Evolutionary conservation across 148 eudicot genomes (phyloP).

Genomic region (Rheum nobile): DNA sequence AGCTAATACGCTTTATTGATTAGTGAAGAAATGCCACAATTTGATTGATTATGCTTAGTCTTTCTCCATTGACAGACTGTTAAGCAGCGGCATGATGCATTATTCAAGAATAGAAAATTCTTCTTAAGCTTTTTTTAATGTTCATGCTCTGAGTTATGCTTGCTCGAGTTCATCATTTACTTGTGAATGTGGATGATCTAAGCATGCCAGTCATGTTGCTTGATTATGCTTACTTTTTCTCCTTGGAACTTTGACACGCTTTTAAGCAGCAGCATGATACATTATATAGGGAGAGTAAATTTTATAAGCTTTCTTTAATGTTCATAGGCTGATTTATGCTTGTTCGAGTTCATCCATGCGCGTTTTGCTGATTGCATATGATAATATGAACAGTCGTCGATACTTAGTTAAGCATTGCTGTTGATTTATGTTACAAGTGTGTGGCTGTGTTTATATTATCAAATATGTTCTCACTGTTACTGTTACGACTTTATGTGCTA

Average conservation of each 20-base stretch:
- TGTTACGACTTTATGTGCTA: constrained; percentile 16
- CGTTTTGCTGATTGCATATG: neutral
- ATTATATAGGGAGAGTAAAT: too few relatives aligned
- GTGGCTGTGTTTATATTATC: neutral
- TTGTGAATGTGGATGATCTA: neutral
- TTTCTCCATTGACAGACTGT: neutral
- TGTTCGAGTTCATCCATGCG: neutral
- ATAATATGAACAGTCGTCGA: neutral
- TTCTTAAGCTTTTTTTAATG: neutral
- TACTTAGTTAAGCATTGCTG: neutral
- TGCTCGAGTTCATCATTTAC: neutral
- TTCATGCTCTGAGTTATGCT: neutral
- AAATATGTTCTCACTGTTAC: neutral
- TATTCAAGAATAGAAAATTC: neutral
- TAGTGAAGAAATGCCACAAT: too few relatives aligned
- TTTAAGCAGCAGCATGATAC: too few relatives aligned
- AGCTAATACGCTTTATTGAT: too few relatives aligned
- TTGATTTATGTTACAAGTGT: constrained; percentile 5
- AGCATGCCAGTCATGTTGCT: neutral
- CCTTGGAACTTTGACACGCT: too few relatives aligned
- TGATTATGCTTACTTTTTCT: too few relatives aligned
- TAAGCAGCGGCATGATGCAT: neutral
- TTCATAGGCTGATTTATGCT: neutral
- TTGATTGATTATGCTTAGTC: too few relatives aligned
- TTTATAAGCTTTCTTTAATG: too few relatives aligned